A percentile compares a stretch with the other conserved stretches of the same genome.
phyloP scores from a whole-genome alignment of 768 basidiomycete genomes.

The Tephrocybe sp. region DNA sequence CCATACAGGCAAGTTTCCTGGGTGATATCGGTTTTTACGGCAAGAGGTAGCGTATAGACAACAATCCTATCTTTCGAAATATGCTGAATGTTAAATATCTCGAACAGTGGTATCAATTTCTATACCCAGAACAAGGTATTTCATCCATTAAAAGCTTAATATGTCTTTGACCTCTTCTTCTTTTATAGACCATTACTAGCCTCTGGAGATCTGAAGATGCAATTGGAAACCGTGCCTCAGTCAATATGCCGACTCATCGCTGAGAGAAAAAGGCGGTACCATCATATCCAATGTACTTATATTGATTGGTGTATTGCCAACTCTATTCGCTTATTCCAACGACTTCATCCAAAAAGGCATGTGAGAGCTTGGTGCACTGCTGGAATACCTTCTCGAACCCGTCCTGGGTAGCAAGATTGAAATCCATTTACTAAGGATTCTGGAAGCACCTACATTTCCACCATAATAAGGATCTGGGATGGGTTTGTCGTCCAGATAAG shows the following conservation, averaged over 20 bases:
- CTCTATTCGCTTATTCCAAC: constrained; percentile 26
- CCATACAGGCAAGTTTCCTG: constrained; percentile 59
- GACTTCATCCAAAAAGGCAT: constrained; percentile 77
- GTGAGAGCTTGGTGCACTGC: constrained; percentile 70
- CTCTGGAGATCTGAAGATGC: constrained; percentile 91
- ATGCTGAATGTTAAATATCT: constrained; percentile 3
- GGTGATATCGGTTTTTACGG: constrained; percentile 94
- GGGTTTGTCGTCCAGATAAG: constrained; percentile 64
- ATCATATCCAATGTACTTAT: neutral
- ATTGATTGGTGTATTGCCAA: too few relatives aligned
- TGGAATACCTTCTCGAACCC: constrained; percentile 78
- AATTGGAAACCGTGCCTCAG: constrained; percentile 72
- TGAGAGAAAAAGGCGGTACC: constrained; percentile 26
- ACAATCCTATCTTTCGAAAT: neutral
- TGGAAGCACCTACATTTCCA: constrained; percentile 43
- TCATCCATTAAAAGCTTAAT: neutral
- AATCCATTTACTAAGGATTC: neutral
- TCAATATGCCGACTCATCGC: constrained; percentile 82
- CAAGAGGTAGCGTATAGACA: constrained; percentile 52
- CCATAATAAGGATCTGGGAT: constrained; percentile 90
- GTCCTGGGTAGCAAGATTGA: constrained; percentile 24
- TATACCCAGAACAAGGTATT: constrained; percentile 91
- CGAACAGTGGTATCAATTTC: constrained; percentile 79
- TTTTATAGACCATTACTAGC: constrained; percentile 77
- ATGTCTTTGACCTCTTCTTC: constrained; percentile 4